Base-by-base conservation (phyloP, 192 early-diverging fungal genomes). In the Chytriomyces hyalinus region DNA sequence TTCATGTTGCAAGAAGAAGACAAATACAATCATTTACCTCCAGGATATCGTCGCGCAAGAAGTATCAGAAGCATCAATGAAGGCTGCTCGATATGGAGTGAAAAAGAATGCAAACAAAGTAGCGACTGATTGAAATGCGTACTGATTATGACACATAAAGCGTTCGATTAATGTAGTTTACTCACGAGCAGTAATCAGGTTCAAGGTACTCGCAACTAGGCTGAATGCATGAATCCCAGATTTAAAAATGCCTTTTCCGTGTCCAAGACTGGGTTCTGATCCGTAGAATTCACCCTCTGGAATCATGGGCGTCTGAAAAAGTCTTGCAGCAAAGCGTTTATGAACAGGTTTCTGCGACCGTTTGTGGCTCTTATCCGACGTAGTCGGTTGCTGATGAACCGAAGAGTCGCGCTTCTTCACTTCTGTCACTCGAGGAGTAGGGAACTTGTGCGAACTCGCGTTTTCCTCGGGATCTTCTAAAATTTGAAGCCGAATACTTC, bases 21-120 rank as follows among this genome's bases (percentile, higher is more conserved):
- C 20, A 20, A 3, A 10, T 15, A n/a, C 51, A 26, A 2, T 3
- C 20, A 57, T 13, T 57, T 57, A 57, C 53, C 53, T 57, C 53
- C 53, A 57, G 15, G 13, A 20, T 20, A 57, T n/a, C 20, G 15
- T 20, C 53, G 53, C 3, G 20, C 20, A 13, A 57, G 20, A 13
- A n/a, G 13, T 13, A 20, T 57, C 20, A 13, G 20, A 20, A n/a
- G 53, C 15, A 20, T 57, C 53, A 57, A n/a, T n/a, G 53, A 57
- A 57, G 53, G 53, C 53, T n/a, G 53, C 53, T 57, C 53, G 53
- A 57, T 57, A 57, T 20, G 53, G 53, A 20, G 20, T 57, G 20
- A 57, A 57, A 57, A 57, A 57, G 1, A 57, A 57, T n/a, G 53
- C 53, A 57, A 36, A 57, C 53, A 57, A 57, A 57, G 53, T 57